These are phyloP conservation scores for Penicillium brevicompactum DNA, from an alignment of 2,329 filamentous ascomycete genomes.

Conservation along the genomic window DNA sequence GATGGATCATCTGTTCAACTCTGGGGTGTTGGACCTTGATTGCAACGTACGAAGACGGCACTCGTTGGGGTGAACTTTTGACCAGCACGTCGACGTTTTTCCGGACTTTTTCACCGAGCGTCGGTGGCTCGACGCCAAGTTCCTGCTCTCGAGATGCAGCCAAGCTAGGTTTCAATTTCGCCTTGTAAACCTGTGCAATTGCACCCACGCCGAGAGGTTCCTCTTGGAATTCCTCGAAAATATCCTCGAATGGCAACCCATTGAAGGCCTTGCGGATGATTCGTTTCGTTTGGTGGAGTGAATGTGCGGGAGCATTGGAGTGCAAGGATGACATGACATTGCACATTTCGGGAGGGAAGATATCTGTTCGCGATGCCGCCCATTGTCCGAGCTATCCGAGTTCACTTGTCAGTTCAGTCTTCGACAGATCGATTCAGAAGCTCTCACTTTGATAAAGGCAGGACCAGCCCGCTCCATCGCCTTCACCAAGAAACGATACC, in stretches of 20 bases:
- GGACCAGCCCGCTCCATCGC: conserved; percentile 93
- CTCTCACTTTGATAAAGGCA: conserved; percentile 89
- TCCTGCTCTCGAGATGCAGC: conserved; percentile 64
- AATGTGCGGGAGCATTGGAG: conserved; percentile 91
- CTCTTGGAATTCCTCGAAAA: conserved; percentile 95
- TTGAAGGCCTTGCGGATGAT: conserved; percentile 82
- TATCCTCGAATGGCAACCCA: conserved; percentile 78
- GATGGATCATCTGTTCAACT: conserved; percentile 85
- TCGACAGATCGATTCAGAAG: neutral
- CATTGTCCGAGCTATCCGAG: conserved; percentile 80
- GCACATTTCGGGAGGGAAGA: conserved; percentile 93
- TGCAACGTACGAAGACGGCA: conserved; percentile 90
- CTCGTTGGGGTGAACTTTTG: conserved; percentile 80
- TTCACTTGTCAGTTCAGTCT: neutral
- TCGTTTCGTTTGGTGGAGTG: conserved; percentile 73
- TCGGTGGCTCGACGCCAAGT: conserved; percentile 53
- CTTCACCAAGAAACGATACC: conserved; percentile 85
- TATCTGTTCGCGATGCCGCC: conserved; percentile 94
- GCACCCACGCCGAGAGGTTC: conserved; percentile 88
- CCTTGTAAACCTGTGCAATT: conserved; percentile 97
- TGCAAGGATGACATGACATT: conserved; percentile 91
- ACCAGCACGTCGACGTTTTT: conserved; percentile 83
- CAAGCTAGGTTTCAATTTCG: conserved; percentile 80
- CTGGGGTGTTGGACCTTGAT: conserved; percentile 94
- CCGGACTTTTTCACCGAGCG: conserved; percentile 68